phyloP scores from a whole-genome alignment of 1,139 yeast species.

The Lodderomyces oxycetoniae region DNA sequence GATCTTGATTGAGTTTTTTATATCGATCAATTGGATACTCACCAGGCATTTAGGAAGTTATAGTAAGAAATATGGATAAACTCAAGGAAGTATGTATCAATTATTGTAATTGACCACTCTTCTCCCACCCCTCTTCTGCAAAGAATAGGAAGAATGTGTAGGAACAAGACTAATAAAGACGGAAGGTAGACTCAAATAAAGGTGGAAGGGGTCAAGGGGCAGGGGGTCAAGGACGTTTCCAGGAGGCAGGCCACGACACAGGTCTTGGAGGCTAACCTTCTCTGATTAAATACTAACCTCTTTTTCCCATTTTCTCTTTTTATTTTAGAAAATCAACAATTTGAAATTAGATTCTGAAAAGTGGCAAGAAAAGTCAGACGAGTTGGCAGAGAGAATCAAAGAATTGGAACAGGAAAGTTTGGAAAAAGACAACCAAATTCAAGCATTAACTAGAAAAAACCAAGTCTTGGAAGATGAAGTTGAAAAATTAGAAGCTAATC shows the following conservation, averaged over 20 bases:
- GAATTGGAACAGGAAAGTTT: slow-evolving; percentile 85
- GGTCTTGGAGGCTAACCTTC: too few species aligned
- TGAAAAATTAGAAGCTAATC: slow-evolving; percentile 78
- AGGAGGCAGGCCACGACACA: too few species aligned
- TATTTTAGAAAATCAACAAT: slow-evolving; percentile 70
- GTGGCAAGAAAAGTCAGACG: slow-evolving; percentile 97
- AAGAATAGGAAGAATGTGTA: too few species aligned
- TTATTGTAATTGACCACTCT: too few species aligned
- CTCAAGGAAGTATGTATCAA: slow-evolving; percentile 47
- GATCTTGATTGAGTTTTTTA: background rate
- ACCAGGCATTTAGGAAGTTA: background rate
- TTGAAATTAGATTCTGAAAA: slow-evolving; percentile 92
- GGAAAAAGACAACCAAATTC: slow-evolving; percentile 93
- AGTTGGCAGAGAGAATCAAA: slow-evolving; percentile 73
- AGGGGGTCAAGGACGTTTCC: too few species aligned
- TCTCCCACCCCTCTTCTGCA: too few species aligned
- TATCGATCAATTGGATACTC: background rate
- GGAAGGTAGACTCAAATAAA: too few species aligned
- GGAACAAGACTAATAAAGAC: too few species aligned
- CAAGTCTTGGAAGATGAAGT: slow-evolving; percentile 86
- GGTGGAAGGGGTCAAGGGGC: too few species aligned
- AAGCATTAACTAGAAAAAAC: slow-evolving; percentile 88
- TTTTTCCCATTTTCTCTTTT: background rate
- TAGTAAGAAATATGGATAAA: slow-evolving; percentile 35
- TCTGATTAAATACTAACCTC: background rate